A percentile compares a stretch with the other conserved stretches of the same genome.
Conservation (phyloP, 129 eudicot genomes). For the Centrapalus pauciflorus region DNA sequence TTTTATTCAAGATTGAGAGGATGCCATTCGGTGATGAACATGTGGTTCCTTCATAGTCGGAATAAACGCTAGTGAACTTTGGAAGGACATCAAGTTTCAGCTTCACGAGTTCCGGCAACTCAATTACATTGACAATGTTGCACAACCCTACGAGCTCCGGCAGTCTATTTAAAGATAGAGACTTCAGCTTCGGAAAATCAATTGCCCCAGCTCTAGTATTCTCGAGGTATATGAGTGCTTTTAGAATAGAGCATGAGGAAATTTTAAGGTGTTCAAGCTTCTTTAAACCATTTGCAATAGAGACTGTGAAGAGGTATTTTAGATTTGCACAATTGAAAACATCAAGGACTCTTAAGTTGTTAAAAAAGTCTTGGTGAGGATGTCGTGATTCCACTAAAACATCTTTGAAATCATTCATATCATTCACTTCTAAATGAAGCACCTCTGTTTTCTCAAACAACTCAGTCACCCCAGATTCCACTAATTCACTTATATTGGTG, state of each 20-base stretch:
- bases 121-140: background rate
- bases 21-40: background rate
- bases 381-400: background rate
- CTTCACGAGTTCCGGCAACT: background rate
- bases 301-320: background rate
- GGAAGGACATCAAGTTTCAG: background rate
- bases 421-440: background rate
- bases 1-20: background rate
- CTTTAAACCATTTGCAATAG: background rate
- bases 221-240: background rate
- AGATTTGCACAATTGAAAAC: background rate
- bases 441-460: background rate
- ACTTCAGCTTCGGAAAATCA: background rate
- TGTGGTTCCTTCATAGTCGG: background rate
- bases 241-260: background rate
- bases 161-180: background rate
- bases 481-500: background rate
- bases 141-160: background rate
- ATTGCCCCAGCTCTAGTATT: background rate
- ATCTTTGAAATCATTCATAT: background rate
- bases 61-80: background rate
- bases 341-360: background rate
- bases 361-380: background rate
- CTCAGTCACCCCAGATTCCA: background rate
- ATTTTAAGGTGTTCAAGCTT: background rate